phyloP scores from a whole-genome alignment of 1,284 basidiomycete genomes.

The Irpex sp. region DNA sequence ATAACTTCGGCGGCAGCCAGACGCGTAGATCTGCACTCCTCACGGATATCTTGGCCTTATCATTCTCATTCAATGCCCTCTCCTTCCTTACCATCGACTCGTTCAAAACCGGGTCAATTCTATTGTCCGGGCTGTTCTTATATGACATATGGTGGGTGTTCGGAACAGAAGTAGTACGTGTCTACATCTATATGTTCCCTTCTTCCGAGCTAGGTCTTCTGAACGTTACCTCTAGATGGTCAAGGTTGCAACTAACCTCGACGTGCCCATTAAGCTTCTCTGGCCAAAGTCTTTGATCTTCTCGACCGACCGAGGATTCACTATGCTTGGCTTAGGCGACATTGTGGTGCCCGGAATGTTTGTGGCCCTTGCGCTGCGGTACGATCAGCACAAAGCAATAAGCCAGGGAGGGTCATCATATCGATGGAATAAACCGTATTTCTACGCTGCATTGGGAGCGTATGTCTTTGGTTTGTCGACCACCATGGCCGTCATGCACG shows the following conservation, averaged over 20 bases:
- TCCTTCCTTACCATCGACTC: constrained; percentile 85
- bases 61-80: constrained; percentile 83
- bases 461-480: constrained; percentile 78
- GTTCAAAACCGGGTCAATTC: constrained; percentile 83
- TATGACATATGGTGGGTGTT: constrained; percentile 94
- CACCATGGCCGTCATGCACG: constrained; percentile 90
- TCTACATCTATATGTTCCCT: neutral
- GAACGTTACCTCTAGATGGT: constrained; percentile 62
- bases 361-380: constrained; percentile 85
- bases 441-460: constrained; percentile 64
- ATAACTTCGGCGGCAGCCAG: constrained; percentile 45
- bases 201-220: neutral
- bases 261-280: constrained; percentile 92
- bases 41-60: constrained; percentile 80
- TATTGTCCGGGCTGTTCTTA: constrained; percentile 79
- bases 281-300: constrained; percentile 77
- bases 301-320: constrained; percentile 60
- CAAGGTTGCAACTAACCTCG: constrained; percentile 87
- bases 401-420: constrained; percentile 13
- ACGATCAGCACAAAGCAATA: constrained; percentile 61
- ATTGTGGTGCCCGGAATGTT: constrained; percentile 91
- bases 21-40: constrained; percentile 66
- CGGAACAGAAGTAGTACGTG: constrained; percentile 72
- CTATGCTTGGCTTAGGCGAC: constrained; percentile 93
- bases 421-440: constrained; percentile 75